phyloP scores from a whole-genome alignment of 495 filamentous ascomycete species.

The Penicillium daleae region DNA sequence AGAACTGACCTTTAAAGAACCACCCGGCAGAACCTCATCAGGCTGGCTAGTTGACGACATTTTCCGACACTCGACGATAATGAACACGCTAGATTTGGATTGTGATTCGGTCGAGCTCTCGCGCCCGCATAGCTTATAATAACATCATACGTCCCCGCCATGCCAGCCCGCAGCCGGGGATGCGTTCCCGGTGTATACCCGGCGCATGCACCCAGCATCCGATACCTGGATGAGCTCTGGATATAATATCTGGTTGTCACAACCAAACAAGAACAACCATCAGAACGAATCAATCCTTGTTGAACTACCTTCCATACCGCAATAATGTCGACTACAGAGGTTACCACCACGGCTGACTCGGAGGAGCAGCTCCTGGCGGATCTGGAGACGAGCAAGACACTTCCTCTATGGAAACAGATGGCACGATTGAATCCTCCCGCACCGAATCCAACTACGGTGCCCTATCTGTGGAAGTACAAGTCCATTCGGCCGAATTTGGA shows the following conservation, averaged over 20 bases:
- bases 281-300: too few species aligned
- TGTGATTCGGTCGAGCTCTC: neutral
- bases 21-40: neutral
- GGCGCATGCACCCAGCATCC: neutral
- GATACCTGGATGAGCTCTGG: neutral
- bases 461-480: conserved; percentile 47
- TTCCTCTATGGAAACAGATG: conserved; percentile 52
- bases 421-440: conserved; percentile 43
- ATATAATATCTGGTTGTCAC: conserved; percentile 2
- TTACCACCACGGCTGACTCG: conserved; percentile 23
- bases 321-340: conserved; percentile 8
- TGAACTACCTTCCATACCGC: neutral
- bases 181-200: conserved; percentile 12
- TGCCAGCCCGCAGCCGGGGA: neutral
- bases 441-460: conserved; percentile 45
- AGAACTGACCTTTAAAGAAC: conserved; percentile 5
- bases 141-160: conserved; percentile 1
- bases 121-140: conserved; percentile 4
- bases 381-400: conserved; percentile 31
- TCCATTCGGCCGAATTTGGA: conserved; percentile 44
- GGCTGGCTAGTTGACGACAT: neutral
- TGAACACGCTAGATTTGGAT: neutral
- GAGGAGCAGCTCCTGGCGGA: conserved; percentile 30
- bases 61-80: neutral
- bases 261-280: neutral